phyloP scores from a whole-genome alignment of 2,329 filamentous ascomycete species.

The Sporothrix curviconia region DNA sequence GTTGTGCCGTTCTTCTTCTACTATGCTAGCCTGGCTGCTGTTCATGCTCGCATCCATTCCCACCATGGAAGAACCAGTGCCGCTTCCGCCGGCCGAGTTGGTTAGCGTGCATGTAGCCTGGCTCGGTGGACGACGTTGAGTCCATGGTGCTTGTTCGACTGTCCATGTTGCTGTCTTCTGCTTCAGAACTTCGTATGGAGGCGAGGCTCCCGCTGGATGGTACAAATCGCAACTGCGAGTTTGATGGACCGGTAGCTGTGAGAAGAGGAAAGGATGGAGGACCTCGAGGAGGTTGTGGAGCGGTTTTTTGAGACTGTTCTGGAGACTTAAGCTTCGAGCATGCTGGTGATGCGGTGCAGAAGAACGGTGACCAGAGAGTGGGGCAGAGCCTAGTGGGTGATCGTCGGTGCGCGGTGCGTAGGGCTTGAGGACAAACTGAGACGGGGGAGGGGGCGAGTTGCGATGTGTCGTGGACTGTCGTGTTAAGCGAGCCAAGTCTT shows the following conservation, averaged over 20 bases:
- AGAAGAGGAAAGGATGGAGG: slow-evolving; percentile 21
- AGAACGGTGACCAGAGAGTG: slow-evolving; percentile 20
- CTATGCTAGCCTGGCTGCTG: slow-evolving; percentile 42
- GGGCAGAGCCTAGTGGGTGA: slow-evolving; percentile 25
- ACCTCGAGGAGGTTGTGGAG: slow-evolving; percentile 45
- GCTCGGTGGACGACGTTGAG: slow-evolving; percentile 31
- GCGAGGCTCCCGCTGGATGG: slow-evolving; percentile 25
- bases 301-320: slow-evolving; percentile 52
- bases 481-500: slow-evolving; percentile 37
- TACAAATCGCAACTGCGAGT: slow-evolving; percentile 15
- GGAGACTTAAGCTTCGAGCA: slow-evolving; percentile 48
- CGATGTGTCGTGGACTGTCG: slow-evolving; percentile 35
- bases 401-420: slow-evolving; percentile 18
- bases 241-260: slow-evolving; percentile 29
- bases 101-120: slow-evolving; percentile 22
- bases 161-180: slow-evolving; percentile 25
- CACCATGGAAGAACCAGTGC: not conserved
- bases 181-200: slow-evolving; percentile 28
- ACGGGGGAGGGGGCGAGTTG: slow-evolving; percentile 11
- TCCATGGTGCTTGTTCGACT: slow-evolving; percentile 34
- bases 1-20: slow-evolving; percentile 43
- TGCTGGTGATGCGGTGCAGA: slow-evolving; percentile 33
- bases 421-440: slow-evolving; percentile 30
- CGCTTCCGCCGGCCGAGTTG: not conserved
- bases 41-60: slow-evolving; percentile 34